A percentile compares a stretch with the other conserved stretches of the same genome.
phyloP scores from a whole-genome alignment of 495 filamentous ascomycete genomes.

The Chaetomium cochliodes region DNA sequence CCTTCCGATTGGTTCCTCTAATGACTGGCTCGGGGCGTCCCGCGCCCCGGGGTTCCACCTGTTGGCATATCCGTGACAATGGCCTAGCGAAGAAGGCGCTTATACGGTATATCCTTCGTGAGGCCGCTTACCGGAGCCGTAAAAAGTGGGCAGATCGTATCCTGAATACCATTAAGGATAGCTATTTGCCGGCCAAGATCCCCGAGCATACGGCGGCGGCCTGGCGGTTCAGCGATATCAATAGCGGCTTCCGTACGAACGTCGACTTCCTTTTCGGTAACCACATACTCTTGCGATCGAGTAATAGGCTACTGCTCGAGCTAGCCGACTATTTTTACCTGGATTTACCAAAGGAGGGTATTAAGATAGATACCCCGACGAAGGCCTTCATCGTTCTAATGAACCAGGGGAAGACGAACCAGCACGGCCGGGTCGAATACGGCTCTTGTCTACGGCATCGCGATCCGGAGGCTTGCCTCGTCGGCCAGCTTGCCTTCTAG shows the following conservation, averaged over 20 bases:
- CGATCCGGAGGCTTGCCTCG: slow-evolving; percentile 1
- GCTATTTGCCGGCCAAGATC: too few relatives aligned
- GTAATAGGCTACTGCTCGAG: not conserved
- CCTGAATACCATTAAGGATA: slow-evolving; percentile 1
- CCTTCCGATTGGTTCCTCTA: too few relatives aligned
- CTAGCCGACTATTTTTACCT: not conserved
- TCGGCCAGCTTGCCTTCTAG: slow-evolving; percentile 2
- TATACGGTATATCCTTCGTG: not conserved
- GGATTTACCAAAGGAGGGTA: too few relatives aligned
- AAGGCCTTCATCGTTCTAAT: not conserved
- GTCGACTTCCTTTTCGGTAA: too few relatives aligned
- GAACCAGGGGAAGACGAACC: slow-evolving; percentile 1
- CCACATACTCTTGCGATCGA: not conserved
- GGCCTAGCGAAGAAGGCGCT: slow-evolving; percentile 7
- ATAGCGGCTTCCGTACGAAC: too few relatives aligned
- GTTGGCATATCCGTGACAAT: too few relatives aligned
- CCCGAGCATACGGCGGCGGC: too few relatives aligned
- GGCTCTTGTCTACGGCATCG: too few relatives aligned
- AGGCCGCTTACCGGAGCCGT: not conserved
- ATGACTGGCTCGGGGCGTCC: too few relatives aligned
- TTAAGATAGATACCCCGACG: not conserved
- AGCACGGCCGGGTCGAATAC: slow-evolving; percentile 4
- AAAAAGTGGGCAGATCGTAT: not conserved
- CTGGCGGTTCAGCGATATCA: too few relatives aligned
- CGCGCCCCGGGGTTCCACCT: too few relatives aligned